Percentiles rank a stretch among this genome's conserved stretches.
Conservation (phyloP, 768 basidiomycete species). For the Lyophyllum atratum region DNA sequence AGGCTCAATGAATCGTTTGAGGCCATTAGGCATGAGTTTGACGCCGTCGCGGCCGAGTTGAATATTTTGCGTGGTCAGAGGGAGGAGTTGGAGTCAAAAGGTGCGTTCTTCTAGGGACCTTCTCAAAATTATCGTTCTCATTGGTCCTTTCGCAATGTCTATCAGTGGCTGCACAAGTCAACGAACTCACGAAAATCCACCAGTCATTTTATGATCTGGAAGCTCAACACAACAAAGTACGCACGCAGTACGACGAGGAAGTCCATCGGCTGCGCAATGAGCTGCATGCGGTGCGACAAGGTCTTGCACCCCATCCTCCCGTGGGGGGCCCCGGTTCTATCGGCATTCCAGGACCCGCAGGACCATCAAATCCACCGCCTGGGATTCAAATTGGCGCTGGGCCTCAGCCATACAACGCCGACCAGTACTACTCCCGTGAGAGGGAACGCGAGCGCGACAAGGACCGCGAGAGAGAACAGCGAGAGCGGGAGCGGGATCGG, state of each 20-base stretch:
- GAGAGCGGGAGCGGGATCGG: conserved; percentile 42
- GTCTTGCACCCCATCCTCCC: conserved; percentile 24
- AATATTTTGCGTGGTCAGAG: conserved; percentile 70
- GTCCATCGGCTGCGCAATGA: conserved; percentile 15
- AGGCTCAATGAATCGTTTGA: conserved; percentile 82
- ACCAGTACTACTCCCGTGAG: conserved; percentile 24
- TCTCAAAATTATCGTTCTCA: background rate
- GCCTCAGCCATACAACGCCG: conserved; percentile 16
- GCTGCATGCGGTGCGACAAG: conserved; percentile 14
- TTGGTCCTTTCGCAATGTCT: background rate
- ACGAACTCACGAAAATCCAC: conserved; percentile 17
- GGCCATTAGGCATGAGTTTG: conserved; percentile 82
- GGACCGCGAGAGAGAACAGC: conserved; percentile 23
- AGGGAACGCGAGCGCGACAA: conserved; percentile 27
- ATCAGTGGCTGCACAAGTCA: conserved; percentile 13
- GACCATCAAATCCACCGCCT: conserved; percentile 18
- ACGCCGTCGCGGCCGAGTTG: conserved; percentile 69
- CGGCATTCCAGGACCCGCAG: conserved; percentile 18
- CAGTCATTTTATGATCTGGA: conserved; percentile 20
- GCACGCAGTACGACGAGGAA: conserved; percentile 19
- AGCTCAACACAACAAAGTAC: conserved; percentile 18
- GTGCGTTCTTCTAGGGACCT: conserved; percentile 45
- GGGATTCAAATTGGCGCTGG: conserved; percentile 17
- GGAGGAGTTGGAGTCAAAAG: conserved; percentile 89
- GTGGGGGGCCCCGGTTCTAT: conserved; percentile 19